A percentile compares a stretch with the other conserved stretches of the same genome.
phyloP scores from a whole-genome alignment of 805 yeast genomes.

The Candida montana region DNA sequence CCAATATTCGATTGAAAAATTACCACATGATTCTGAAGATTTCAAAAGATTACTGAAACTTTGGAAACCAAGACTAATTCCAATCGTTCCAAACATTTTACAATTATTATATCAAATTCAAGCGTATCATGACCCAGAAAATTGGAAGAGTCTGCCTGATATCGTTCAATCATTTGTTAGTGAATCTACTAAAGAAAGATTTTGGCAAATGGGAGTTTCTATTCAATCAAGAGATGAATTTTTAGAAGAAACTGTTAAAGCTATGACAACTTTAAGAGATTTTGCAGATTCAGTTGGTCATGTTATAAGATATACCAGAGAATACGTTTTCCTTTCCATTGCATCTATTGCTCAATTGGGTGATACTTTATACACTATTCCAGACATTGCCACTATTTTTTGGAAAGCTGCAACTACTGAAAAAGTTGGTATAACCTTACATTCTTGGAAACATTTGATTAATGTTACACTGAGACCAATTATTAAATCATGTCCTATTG shows the following conservation, averaged over 20 bases:
- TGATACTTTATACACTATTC: slow-evolving; percentile 81
- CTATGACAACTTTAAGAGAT: slow-evolving; percentile 89
- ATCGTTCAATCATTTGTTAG: slow-evolving; percentile 92
- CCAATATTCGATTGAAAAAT: slow-evolving; percentile 91
- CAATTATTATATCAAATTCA: slow-evolving; percentile 86
- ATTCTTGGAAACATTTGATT: slow-evolving; percentile 96
- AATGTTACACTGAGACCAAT: slow-evolving; percentile 84
- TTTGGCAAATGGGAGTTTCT: slow-evolving; percentile 98
- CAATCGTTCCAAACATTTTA: slow-evolving; percentile 85
- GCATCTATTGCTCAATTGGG: slow-evolving; percentile 88
- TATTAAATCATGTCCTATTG: slow-evolving; percentile 81
- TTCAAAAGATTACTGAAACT: slow-evolving; percentile 58
- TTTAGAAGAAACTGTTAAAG: slow-evolving; percentile 88
- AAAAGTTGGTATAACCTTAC: slow-evolving; percentile 81
- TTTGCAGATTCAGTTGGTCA: slow-evolving; percentile 98
- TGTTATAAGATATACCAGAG: slow-evolving; percentile 90
- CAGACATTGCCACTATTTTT: slow-evolving; percentile 66
- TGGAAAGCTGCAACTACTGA: slow-evolving; percentile 78
- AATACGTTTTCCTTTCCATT: slow-evolving; percentile 85
- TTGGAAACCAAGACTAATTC: slow-evolving; percentile 93
- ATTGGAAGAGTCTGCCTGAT: slow-evolving; percentile 82
- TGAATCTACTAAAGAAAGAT: slow-evolving; percentile 84
- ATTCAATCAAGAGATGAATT: slow-evolving; percentile 91
- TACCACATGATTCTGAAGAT: slow-evolving; percentile 73
- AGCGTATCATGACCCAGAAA: slow-evolving; percentile 88